Base-by-base conservation (phyloP, 2,329 filamentous ascomycete genomes). In the Setomelanomma holmii region DNA sequence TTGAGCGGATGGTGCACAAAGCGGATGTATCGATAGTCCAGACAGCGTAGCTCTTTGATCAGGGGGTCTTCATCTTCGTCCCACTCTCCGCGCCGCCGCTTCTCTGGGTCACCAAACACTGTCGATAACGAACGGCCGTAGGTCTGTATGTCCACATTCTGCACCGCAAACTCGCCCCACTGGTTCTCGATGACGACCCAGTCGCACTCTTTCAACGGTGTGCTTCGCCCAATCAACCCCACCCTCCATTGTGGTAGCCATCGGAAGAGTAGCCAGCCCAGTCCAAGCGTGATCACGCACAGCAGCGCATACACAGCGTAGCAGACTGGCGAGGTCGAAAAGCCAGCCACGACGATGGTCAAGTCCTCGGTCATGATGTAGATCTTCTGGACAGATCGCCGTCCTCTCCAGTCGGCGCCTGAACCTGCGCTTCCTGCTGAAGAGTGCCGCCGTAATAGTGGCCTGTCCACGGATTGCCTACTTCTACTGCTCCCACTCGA, bases 181-280 rank as follows among this genome's bases (percentile, higher is more conserved):
- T 98, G 92, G 68, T 99, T 97, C 83, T 97, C 95, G 58, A 98
- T 85, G 22, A 96, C 93, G 38, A 96, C 88, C 95, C 96, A 99
- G 53, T 90, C 83, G 67, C 91, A 95, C 48, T 89, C 85, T 47
- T 83, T 82, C 23, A 99, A 79, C 2, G 90, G 80, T 14, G 84
- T 85, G 4, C 86, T 78, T 46, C 79, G 83, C 22, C 95, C 95
- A 35, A 90, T 80, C 36, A 98, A 72, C 42, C 82, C 83, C 43
- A 98, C 87, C 64, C 90, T 87, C 91, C 91, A 96, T 52, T 87
- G 84, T 4, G 95, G 96, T 46, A 98, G 75, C 95, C 95, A 99
- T 56, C 92, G 85, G 50, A 98, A 84, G 4, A 98, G 67, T 12
- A 99, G 84, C 78, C 90, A 99, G 4, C 84, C 91, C 30, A 96